Conservation (phyloP, 1,284 basidiomycete genomes). For the Cutaneotrichosporon daszewskae region DNA sequence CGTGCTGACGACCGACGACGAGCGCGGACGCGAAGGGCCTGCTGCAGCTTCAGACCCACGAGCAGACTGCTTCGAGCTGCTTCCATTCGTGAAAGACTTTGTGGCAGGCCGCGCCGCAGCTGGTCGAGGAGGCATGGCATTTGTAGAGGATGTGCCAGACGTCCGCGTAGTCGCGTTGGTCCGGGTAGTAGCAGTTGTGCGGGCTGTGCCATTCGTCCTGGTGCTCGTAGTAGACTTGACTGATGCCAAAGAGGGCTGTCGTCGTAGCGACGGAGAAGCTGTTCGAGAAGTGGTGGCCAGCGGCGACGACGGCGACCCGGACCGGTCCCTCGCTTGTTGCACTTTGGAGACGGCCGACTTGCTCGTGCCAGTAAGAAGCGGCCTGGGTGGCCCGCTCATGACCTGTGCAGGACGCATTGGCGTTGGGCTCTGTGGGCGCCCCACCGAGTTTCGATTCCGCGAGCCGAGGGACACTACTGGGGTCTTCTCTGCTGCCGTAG, state of each 20-base stretch:
- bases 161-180: not conserved
- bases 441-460: not conserved
- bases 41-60: too few species aligned
- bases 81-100: too few species aligned
- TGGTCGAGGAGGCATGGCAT: too few species aligned
- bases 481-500: constrained; percentile 26
- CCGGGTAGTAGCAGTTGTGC: not conserved
- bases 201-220: not conserved
- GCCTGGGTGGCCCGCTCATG: constrained; percentile 23
- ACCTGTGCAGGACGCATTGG: constrained; percentile 13
- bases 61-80: too few species aligned
- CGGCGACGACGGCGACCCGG: not conserved
- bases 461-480: constrained; percentile 22
- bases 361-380: constrained; percentile 39
- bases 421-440: constrained; percentile 18
- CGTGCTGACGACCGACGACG: not conserved
- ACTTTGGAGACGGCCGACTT: too few species aligned
- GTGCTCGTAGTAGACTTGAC: constrained; percentile 2
- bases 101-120: too few species aligned
- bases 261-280: not conserved
- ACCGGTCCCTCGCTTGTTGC: not conserved
- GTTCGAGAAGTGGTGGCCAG: not conserved
- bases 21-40: too few species aligned
- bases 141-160: too few species aligned
- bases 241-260: constrained; percentile 7